Evolutionary conservation across 2,329 filamentous ascomycete species (phyloP), one percentile per base, ranked within the genome.

Genomic region (Pseudogymnoascus sp.): DNA sequence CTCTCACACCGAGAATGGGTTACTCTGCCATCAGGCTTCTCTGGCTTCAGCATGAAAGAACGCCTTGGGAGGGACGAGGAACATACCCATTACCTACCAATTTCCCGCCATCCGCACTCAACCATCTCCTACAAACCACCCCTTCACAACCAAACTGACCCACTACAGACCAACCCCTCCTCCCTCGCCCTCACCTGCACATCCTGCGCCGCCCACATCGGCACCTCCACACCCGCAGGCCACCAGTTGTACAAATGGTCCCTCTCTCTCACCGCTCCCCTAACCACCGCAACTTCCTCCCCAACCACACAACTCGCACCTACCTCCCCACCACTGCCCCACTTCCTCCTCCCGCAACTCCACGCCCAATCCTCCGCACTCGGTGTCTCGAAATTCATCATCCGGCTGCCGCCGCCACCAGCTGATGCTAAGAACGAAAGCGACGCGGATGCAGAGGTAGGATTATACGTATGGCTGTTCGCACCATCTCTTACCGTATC

Each of bases 1-100:
- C 77, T 73, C 67, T 71, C 73, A 71, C 70, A 67, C 36, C 61
- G 67, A 71, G 68, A 69, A 74, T 68, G 80, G 82, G 80, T 79
- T 80, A 68, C 68, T 70, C 70, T 61, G 48, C 8, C 10, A 31
- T 54, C 23, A 8, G 62, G 67, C 67, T 65, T 67, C 63, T 65
- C 64, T 67, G 65, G 67, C 67, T 64, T 65, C 67, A 54, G 48
- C 72, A 80, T 69, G 67, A 76, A 75, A 79, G 78, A 79, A 77
- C 71, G 67, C 72, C 73, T 72, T 74, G 78, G 76, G 79, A 84
- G 75, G 75, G 64, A 69, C 71, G 80, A 84, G 79, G 78, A 72
- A 85, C 78, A 82, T 34, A 37, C 62, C 37, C 62, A 6, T 31
- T 39, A 63, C 34, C 63, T 6, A 34, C 21, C 62, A 62, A 61